Base-by-base conservation (phyloP, 345 rosid species). In the Salix brachista region DNA sequence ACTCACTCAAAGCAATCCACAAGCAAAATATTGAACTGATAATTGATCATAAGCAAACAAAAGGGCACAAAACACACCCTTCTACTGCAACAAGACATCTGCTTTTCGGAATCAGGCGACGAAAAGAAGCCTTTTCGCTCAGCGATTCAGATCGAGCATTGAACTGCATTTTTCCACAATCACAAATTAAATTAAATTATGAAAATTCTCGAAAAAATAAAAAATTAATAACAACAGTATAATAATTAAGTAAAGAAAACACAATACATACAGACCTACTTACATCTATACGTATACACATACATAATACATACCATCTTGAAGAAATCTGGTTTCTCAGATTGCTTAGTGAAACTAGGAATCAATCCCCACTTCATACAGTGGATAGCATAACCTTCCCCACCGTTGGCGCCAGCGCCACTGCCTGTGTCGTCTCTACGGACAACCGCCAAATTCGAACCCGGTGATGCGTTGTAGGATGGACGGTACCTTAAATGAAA, bases 281-380 rank as follows among this genome's bases (percentile, higher is more conserved):
- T 41, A 41, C 46, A 41, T 41, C 46, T 41, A 41, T 41, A 11
- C 4, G 46, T 41, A 41, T 41, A 41, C 46, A 42, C 14, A 3
- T 26, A 23, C 19, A 60, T 14, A 36, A n/a, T 11, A 21, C 17
- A 44, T 83, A 95, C 99, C 99, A 93, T 95, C 85, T 69, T 91
- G 80, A 82, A 95, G 78, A 90, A 90, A 77, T 95, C 96, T 16
- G 96, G 97, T 76, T 91, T 93, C 72, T 95, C 98, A 13, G 79
- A 74, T 80, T 90, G 91, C 78, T 86, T 91, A 67, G 93, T 88
- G 82, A 93, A 95, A 82, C 88, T 85, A 12, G 98, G 98, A 77
- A 93, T 74, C 76, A 95, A 80, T 4, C 99, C 99, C 99, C 99
- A 95, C 60, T 83, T 90, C 98, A 95, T 95, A 83, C 89, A 89